A percentile compares a stretch with the other conserved stretches of the same genome.
Evolutionary conservation across 148 eudicot species (phyloP).

Genomic region (Dianthus caryophyllus): DNA sequence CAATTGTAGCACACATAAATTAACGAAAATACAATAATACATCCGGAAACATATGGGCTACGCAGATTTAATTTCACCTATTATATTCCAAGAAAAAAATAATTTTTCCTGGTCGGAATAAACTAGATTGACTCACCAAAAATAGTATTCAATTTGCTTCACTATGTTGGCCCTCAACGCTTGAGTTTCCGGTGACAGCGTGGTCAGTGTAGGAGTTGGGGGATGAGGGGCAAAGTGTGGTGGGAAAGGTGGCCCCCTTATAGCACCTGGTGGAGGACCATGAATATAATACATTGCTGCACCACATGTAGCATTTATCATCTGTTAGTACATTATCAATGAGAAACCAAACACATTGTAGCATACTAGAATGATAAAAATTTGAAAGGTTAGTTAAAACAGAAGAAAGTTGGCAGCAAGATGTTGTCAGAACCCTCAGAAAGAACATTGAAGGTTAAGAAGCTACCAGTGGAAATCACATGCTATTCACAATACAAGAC

Average conservation of each 20-base stretch:
- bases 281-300: slow-evolving; percentile 53
- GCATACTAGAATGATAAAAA: background rate
- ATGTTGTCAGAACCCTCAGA: background rate
- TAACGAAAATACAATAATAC: background rate
- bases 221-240: slow-evolving; percentile 52
- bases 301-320: slow-evolving; percentile 48
- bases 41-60: background rate
- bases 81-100: background rate
- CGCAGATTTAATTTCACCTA: too few relatives aligned
- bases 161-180: slow-evolving; percentile 52
- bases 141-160: slow-evolving; percentile 91
- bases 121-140: slow-evolving; percentile 50
- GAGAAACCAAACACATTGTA: slow-evolving; percentile 5
- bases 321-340: slow-evolving; percentile 1
- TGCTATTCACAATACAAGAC: background rate
- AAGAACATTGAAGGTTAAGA: background rate
- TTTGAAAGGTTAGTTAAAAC: too few relatives aligned
- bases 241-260: slow-evolving; percentile 51
- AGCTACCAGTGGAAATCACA: background rate
- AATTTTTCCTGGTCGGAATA: background rate
- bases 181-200: slow-evolving; percentile 45
- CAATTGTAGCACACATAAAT: background rate
- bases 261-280: slow-evolving; percentile 58
- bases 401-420: too few relatives aligned
- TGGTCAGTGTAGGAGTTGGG: slow-evolving; percentile 31